Percentiles rank a stretch among this genome's conserved stretches.
These are phyloP conservation scores for Zasmidium angulare DNA, from an alignment of 2,329 filamentous ascomycete genomes.

Conservation along the genomic window DNA sequence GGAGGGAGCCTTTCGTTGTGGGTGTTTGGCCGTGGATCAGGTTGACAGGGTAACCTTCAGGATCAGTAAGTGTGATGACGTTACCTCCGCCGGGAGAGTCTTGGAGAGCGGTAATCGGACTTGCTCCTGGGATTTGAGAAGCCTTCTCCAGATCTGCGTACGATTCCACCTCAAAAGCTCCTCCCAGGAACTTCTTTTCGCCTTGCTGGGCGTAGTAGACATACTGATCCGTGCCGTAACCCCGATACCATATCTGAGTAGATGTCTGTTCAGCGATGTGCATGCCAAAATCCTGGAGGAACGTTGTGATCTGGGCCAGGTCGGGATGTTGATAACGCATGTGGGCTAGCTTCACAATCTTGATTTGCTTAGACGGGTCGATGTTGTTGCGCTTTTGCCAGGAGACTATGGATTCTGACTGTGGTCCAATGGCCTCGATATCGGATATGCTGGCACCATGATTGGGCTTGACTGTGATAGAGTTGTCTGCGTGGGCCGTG, in stretches of 20 bases:
- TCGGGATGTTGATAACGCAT: constrained; percentile 58
- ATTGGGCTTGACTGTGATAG: constrained; percentile 36
- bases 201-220: constrained; percentile 45
- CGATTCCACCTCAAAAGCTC: constrained; percentile 44
- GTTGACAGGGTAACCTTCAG: constrained; percentile 43
- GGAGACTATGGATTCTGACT: constrained; percentile 36
- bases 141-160: constrained; percentile 45
- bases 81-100: constrained; percentile 43
- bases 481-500: constrained; percentile 20
- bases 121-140: constrained; percentile 26
- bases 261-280: constrained; percentile 40
- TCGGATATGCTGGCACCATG: constrained; percentile 42
- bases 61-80: constrained; percentile 40
- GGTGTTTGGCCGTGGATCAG: constrained; percentile 41
- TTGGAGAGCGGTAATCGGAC: constrained; percentile 31
- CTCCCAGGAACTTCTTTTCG: constrained; percentile 44
- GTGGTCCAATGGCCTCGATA: constrained; percentile 37
- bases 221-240: constrained; percentile 47
- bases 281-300: constrained; percentile 47
- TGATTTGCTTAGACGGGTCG: constrained; percentile 46
- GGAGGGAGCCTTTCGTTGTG: constrained; percentile 24
- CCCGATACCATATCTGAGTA: constrained; percentile 42
- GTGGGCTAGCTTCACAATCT: constrained; percentile 49
- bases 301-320: constrained; percentile 49
- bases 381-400: constrained; percentile 44